Evolutionary conservation across 495 filamentous ascomycete genomes (phyloP).

Genomic region (Letharia lupina): DNA sequence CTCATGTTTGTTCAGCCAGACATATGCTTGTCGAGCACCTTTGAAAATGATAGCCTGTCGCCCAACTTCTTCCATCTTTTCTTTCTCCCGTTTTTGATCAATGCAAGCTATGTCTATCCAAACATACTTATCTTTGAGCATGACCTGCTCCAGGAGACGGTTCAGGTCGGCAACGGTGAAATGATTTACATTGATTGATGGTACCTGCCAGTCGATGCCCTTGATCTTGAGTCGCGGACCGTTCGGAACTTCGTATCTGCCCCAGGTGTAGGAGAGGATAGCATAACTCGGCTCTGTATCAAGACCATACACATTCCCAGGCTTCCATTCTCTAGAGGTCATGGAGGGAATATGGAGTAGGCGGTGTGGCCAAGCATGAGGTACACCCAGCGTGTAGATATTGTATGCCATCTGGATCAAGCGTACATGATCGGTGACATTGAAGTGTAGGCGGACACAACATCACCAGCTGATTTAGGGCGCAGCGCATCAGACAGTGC

Average conservation of each 20-base stretch:
- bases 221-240: background rate
- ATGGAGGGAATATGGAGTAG: slow-evolving; percentile 9
- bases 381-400: background rate
- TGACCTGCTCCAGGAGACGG: background rate
- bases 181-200: background rate
- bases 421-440: background rate
- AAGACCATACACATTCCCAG: background rate
- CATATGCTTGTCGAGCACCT: slow-evolving; percentile 1
- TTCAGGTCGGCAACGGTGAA: background rate
- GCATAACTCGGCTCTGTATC: background rate
- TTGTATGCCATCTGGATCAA: background rate
- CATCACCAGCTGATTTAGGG: background rate
- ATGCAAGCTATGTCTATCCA: background rate
- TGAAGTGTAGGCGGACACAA: background rate
- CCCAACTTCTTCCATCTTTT: background rate
- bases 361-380: background rate
- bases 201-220: background rate
- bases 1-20: slow-evolving; percentile 13
- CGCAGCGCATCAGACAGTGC: background rate
- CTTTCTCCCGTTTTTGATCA: background rate
- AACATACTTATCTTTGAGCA: background rate
- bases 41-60: slow-evolving; percentile 7
- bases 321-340: slow-evolving; percentile 1
- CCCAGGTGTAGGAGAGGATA: background rate
- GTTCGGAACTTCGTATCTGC: background rate